Evolutionary conservation across 345 rosid genomes (phyloP), one percentile per base, ranked within the genome.

Genomic region (Streptanthus diversifolius): DNA sequence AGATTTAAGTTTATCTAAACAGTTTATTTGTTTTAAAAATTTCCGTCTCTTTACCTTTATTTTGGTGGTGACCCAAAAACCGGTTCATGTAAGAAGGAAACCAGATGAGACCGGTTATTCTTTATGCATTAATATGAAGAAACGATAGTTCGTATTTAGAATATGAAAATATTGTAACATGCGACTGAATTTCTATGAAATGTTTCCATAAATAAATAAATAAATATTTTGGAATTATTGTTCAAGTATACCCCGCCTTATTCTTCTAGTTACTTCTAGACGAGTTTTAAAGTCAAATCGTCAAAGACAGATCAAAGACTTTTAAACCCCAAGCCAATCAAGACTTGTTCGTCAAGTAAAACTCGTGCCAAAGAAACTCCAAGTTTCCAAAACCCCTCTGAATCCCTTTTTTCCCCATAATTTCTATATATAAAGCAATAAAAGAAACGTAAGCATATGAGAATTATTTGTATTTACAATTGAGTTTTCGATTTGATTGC

Each of bases 311-410:
- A 21, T 54, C n/a, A 19, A 66, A 59, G 63, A 74, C 55, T 11
- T n/a, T 51, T 60, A 47, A 58, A 18, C 2, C 22, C 61, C 36
- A 27, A 66, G 9, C 67, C 60, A 66, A 48, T 21, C 13, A 58
- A 61, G 61, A 33, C 70, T 53, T 75, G 2, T 68, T 68, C 51
- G 6, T 53, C 74, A 75, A 75, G 79, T 37, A 75, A 62, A 52
- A 41, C n/a, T 61, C 70, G 70, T 75, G 61, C 64, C 63, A 70
- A 68, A 33, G 74, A 43, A 68, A 15, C 12, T 56, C 37, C 18
- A 43, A 24, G 5, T 7, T 51, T 51, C 54, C 66, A 29, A 59
- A 59, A 67, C 36, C 73, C 4, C 22, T 32, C 7, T 7, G 14
- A 39, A 21, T 7, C 24, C 29, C 3, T 17, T 24, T 49, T 52